A percentile compares a stretch with the other conserved stretches of the same genome.
Conservation (phyloP, 2,329 filamentous ascomycete genomes). For the Ceratocystis cubensis region DNA sequence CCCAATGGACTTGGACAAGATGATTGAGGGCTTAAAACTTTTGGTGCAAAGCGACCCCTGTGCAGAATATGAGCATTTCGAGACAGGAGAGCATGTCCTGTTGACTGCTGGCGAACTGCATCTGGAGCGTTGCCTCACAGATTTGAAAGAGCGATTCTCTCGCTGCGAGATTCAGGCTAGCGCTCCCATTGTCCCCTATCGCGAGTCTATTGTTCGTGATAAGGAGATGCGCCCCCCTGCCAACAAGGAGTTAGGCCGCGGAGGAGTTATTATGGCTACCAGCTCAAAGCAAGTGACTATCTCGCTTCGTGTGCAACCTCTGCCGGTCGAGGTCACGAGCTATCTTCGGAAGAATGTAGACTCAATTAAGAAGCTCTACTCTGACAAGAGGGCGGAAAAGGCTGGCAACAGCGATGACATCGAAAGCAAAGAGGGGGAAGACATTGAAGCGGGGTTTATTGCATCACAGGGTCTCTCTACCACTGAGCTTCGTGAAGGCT, state of each 20-base stretch:
- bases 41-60: conserved; percentile 93
- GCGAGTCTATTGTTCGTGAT: conserved; percentile 77
- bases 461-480: conserved; percentile 53
- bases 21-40: conserved; percentile 77
- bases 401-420: conserved; percentile 29
- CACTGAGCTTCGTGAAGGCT: conserved; percentile 63
- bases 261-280: conserved; percentile 61
- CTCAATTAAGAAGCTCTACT: conserved; percentile 67
- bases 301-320: conserved; percentile 60
- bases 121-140: conserved; percentile 83
- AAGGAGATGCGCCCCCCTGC: conserved; percentile 85
- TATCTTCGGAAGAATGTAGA: conserved; percentile 71
- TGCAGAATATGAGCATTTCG: conserved; percentile 85
- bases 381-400: conserved; percentile 47
- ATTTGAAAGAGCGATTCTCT: conserved; percentile 83
- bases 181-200: conserved; percentile 87
- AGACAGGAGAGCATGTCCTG: conserved; percentile 88
- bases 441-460: conserved; percentile 43
- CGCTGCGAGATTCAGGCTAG: conserved; percentile 90
- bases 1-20: conserved; percentile 81
- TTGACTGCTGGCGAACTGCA: conserved; percentile 89
- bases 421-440: conserved; percentile 28
- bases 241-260: conserved; percentile 75
- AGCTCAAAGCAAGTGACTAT: conserved; percentile 78
- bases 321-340: conserved; percentile 66